Evolutionary conservation across 148 eudicot genomes (phyloP), one percentile per base, ranked within the genome.

Genomic region (Spergularia marina): DNA sequence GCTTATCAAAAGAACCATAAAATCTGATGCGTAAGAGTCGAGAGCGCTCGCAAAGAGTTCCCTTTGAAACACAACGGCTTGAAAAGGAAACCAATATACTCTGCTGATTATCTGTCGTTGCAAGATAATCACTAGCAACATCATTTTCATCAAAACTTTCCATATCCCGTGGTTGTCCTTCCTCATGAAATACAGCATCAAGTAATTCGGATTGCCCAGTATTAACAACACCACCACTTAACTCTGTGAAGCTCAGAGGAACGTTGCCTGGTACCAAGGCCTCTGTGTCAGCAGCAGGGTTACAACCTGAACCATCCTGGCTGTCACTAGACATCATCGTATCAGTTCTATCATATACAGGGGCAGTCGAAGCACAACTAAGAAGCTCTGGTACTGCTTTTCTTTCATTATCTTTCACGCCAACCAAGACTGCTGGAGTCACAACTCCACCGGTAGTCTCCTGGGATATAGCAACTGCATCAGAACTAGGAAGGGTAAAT

Each of bases 1-100:
- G 99, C 85, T 96, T 96, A 84, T 96, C 99, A 82, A 87, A 96
- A 62, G 86, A 83, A 15, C 99, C 97, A 80, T 96, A 96, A 57
- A 89, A 96, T 78, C 85, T 92, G 54, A 96, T 87, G 57, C 99
- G 96, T 62, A 92, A 83, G 55, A 92, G 93, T 44, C 92, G 86
- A 69, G 99, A 89, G 56, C 98, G 92, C 79, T 92, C 99, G 83
- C 98, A 96, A 40, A 96, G 89, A 73, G 88, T 85, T 85, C 93
- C 99, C 81, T 89, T 89, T 61, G 87, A 78, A 61, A 96, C 92
- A 83, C 97, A 89, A 18, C 86, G 88, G 82, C 97, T 92, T 52
- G 99, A 91, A 82, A 89, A 96, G 17, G 99, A 89, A 18, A 96
- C 99, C 76, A 96, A 78, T 82, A 96, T 86, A 86, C 93, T 96